A percentile compares a stretch with the other conserved stretches of the same genome.
Evolutionary conservation across 2,329 filamentous ascomycete species (phyloP).

Genomic region (Paecilomyces formosus): DNA sequence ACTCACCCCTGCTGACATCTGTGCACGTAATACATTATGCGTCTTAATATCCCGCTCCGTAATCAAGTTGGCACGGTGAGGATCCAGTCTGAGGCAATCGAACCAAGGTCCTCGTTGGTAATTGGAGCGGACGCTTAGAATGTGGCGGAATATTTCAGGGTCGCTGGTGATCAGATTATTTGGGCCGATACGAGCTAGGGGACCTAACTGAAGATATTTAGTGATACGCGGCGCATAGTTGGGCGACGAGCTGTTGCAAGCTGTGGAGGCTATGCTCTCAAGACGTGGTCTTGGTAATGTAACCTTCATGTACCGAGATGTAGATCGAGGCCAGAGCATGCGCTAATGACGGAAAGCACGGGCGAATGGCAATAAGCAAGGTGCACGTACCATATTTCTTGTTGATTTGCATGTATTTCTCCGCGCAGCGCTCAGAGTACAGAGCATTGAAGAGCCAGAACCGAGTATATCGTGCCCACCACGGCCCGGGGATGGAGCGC

Average conservation of each 20-base stretch:
- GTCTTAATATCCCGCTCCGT: slow-evolving; percentile 1
- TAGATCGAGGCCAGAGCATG: background rate
- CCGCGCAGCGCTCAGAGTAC: background rate
- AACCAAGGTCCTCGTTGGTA: slow-evolving; percentile 2
- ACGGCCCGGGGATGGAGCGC: background rate
- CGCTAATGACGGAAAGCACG: background rate
- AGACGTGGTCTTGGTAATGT: background rate
- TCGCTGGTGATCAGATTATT: slow-evolving; percentile 2
- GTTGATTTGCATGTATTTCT: background rate
- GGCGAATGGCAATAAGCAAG: background rate
- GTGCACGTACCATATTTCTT: background rate
- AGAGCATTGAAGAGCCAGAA: background rate
- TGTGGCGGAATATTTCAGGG: slow-evolving; percentile 1
- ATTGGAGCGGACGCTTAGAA: background rate
- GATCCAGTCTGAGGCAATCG: slow-evolving; percentile 1
- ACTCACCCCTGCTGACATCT: background rate
- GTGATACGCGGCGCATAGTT: background rate
- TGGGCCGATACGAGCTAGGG: slow-evolving; percentile 1
- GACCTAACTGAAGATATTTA: background rate
- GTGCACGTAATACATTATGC: background rate
- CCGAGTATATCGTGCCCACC: background rate
- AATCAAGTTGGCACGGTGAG: slow-evolving; percentile 1
- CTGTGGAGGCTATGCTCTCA: background rate
- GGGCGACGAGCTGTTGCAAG: background rate
- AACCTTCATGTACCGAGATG: background rate